Percentiles rank a stretch among this genome's conserved stretches.
These are phyloP conservation scores for Sclerotinia sclerotiorum DNA, from an alignment of 2,329 filamentous ascomycete genomes.

Conservation along the genomic window DNA sequence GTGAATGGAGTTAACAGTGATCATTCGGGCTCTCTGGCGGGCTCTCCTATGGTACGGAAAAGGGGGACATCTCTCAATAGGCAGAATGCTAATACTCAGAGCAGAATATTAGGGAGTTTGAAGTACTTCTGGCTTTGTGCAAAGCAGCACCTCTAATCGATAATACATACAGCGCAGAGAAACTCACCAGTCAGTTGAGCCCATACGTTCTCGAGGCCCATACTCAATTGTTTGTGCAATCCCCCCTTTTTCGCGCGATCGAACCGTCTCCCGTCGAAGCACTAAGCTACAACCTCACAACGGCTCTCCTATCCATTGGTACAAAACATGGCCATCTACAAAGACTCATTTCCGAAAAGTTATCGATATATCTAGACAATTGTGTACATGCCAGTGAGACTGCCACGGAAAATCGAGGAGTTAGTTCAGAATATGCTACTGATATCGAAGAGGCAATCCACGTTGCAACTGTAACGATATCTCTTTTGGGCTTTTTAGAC, in stretches of 20 bases:
- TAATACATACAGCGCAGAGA: constrained; percentile 69
- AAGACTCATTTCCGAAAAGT: constrained; percentile 61
- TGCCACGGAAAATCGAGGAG: constrained; percentile 53
- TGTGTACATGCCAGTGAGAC: constrained; percentile 63
- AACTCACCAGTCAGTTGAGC: constrained; percentile 73
- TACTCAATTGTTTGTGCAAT: constrained; percentile 72
- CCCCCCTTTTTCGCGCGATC: constrained; percentile 78
- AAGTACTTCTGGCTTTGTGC: constrained; percentile 87
- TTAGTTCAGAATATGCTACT: constrained; percentile 54
- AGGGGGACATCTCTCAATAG: neutral
- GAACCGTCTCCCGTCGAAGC: constrained; percentile 88
- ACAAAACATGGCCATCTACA: constrained; percentile 69
- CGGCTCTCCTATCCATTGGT: constrained; percentile 78
- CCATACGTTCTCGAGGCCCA: constrained; percentile 87
- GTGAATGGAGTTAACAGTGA: constrained; percentile 51
- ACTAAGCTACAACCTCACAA: constrained; percentile 74
- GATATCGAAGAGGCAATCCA: constrained; percentile 64
- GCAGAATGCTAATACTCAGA: constrained; percentile 20
- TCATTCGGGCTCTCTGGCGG: constrained; percentile 47
- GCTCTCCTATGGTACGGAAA: constrained; percentile 58
- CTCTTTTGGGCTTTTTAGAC: constrained; percentile 86
- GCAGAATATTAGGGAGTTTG: constrained; percentile 84
- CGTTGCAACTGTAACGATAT: constrained; percentile 75
- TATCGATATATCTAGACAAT: constrained; percentile 71
- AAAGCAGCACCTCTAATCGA: constrained; percentile 79